These are phyloP conservation scores for Mycena leptocephala DNA, from an alignment of 768 basidiomycete genomes.

Conservation along the genomic window DNA sequence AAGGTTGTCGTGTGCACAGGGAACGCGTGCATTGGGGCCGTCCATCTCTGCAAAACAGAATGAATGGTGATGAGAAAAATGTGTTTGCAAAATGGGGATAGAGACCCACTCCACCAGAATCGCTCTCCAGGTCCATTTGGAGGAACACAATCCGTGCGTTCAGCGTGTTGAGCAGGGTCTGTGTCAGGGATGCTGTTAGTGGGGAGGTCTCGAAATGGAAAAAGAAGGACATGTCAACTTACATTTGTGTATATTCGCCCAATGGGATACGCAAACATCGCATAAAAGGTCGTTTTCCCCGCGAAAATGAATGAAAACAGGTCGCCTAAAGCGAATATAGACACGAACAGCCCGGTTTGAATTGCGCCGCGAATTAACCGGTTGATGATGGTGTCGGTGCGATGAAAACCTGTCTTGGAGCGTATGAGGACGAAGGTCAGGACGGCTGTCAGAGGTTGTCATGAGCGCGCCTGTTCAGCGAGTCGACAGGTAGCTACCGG, in stretches of 20 bases:
- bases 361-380: slow-evolving; percentile 51
- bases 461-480: no score
- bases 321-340: slow-evolving; percentile 54
- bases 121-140: not conserved
- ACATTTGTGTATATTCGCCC: slow-evolving; percentile 62
- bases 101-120: not conserved
- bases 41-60: not conserved
- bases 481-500: not conserved
- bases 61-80: not conserved
- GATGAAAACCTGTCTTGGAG: slow-evolving; percentile 33
- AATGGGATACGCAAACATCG: slow-evolving; percentile 57
- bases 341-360: slow-evolving; percentile 54
- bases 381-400: slow-evolving; percentile 37
- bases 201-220: not conserved
- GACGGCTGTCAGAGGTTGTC: slow-evolving; percentile 21
- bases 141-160: not conserved
- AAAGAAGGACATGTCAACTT: slow-evolving; percentile 17
- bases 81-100: not conserved
- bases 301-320: slow-evolving; percentile 48
- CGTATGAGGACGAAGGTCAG: slow-evolving; percentile 41
- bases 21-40: not conserved
- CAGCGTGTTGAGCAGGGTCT: slow-evolving; percentile 31
- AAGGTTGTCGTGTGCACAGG: not conserved
- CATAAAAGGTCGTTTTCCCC: slow-evolving; percentile 50
- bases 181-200: not conserved